Evolutionary conservation across 257 asterid species (phyloP), one percentile per base, ranked within the genome.

Genomic region (Petrea volubilis): DNA sequence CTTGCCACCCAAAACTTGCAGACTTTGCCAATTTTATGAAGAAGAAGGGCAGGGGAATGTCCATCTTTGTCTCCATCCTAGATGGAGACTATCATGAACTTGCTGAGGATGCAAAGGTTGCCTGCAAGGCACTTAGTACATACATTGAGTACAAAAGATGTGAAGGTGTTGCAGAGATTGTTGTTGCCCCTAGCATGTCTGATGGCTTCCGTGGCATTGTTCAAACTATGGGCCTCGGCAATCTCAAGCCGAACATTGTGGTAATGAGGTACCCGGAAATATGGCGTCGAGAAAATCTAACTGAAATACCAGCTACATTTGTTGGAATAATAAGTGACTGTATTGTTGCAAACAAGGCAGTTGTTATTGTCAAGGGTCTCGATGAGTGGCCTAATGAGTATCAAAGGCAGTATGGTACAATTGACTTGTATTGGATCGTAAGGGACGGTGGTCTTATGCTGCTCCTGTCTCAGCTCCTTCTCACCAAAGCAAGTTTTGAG

Each of bases 361-460:
- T 94, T 13, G 99, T 94, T 47, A 94, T 88, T 7, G 98, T 94
- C 12, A 94, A 94, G 82, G 99, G 99, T 53, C 93, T 94, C 0
- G 99, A 94, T 23, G 99, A 94, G 82, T 94, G 99, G 99, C 99
- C 99, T 1, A 94, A 94, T 13, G 99, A 88, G 86, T 94, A 91
- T 49, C 99, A 94, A 77, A 71, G 97, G 67, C 98, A 94, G 72
- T 94, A 87, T 8, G 99, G 99, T 23, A 94, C 95, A 24, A 94
- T 94, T 1, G 99, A 94, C 71, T 78, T 94, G 74, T 94, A 94
- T 68, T 94, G 99, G 99, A 94, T 94, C 7, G 99, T 94, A 68
- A 81, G 95, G 79, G 99, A 94, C 17, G 99, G 99, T 7, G 99
- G 99, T 27, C 91, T 94, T 25, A 94, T 94, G 99, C 95, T 94